Percentiles rank a stretch among this genome's conserved stretches.
Conservation (phyloP, 2,329 filamentous ascomycete species). For the Kalmusia sp. region DNA sequence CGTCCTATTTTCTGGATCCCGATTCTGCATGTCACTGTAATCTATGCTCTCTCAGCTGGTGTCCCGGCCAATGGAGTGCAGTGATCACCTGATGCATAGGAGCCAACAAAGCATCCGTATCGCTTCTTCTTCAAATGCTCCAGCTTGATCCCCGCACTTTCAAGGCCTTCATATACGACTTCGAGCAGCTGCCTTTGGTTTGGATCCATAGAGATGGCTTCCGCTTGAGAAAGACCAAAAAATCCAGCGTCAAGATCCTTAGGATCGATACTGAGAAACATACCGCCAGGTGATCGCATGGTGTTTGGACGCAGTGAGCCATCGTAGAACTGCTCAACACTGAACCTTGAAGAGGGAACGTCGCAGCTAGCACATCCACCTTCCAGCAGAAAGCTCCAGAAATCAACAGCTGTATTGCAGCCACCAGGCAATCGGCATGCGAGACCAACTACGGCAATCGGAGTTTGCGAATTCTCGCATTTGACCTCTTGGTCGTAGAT, state of each 20-base stretch:
- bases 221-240: constrained; percentile 21
- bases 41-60: constrained; percentile 10
- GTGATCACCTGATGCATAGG: constrained; percentile 21
- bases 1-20: constrained; percentile 19
- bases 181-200: constrained; percentile 32
- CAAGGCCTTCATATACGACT: constrained; percentile 44
- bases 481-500: neutral
- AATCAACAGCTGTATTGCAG: constrained; percentile 37
- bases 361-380: constrained; percentile 19
- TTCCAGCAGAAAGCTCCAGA: constrained; percentile 24
- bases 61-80: neutral
- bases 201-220: constrained; percentile 31
- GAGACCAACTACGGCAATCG: constrained; percentile 12
- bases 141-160: constrained; percentile 36
- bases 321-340: constrained; percentile 10
- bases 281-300: constrained; percentile 44
- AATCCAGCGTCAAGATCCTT: constrained; percentile 41
- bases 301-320: constrained; percentile 31
- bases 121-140: constrained; percentile 11
- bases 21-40: constrained; percentile 22
- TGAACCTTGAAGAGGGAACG: constrained; percentile 1
- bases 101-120: constrained; percentile 21
- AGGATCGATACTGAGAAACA: constrained; percentile 49
- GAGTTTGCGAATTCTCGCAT: neutral
- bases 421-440: constrained; percentile 39